phyloP scores from a whole-genome alignment of 2,329 filamentous ascomycete genomes.

The Fonsecaea pedrosoi region DNA sequence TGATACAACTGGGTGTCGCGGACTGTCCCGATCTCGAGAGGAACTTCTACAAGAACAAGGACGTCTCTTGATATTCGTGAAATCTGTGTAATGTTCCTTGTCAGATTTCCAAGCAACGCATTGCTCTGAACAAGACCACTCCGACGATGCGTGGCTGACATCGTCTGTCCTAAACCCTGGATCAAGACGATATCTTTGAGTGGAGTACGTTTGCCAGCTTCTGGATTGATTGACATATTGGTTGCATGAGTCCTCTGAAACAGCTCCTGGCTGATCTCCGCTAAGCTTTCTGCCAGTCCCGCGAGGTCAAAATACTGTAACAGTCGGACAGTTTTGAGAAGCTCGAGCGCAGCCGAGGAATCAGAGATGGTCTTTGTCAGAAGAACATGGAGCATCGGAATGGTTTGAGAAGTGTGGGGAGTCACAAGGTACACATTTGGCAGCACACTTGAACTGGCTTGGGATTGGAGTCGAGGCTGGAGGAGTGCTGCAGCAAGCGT shows the following conservation, averaged over 20 bases:
- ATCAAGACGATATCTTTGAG: constrained; percentile 28
- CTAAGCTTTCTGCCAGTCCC: constrained; percentile 31
- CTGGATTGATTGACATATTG: background rate
- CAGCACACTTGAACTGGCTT: background rate
- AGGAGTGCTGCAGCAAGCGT: constrained; percentile 25
- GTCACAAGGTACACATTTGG: constrained; percentile 26
- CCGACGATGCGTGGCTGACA: constrained; percentile 30
- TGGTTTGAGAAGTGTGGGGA: constrained; percentile 29
- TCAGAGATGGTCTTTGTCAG: constrained; percentile 22
- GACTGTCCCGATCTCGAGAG: constrained; percentile 13
- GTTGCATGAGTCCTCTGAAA: constrained; percentile 11
- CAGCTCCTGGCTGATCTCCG: constrained; percentile 31
- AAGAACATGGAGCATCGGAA: constrained; percentile 27
- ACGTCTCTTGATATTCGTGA: constrained; percentile 19
- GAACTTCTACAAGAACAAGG: constrained; percentile 26
- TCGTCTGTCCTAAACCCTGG: constrained; percentile 22
- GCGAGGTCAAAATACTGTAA: constrained; percentile 37
- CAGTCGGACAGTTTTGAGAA: constrained; percentile 31
- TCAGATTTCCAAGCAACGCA: constrained; percentile 28
- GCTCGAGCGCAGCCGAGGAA: constrained; percentile 26
- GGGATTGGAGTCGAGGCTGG: background rate
- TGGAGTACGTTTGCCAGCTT: background rate
- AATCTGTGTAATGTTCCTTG: constrained; percentile 29
- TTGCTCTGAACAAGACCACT: constrained; percentile 33
- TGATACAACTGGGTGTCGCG: constrained; percentile 1